Base-by-base conservation (phyloP, 225 moss, liverwort and hornwort genomes). In the Thuidium tamariscinum region DNA sequence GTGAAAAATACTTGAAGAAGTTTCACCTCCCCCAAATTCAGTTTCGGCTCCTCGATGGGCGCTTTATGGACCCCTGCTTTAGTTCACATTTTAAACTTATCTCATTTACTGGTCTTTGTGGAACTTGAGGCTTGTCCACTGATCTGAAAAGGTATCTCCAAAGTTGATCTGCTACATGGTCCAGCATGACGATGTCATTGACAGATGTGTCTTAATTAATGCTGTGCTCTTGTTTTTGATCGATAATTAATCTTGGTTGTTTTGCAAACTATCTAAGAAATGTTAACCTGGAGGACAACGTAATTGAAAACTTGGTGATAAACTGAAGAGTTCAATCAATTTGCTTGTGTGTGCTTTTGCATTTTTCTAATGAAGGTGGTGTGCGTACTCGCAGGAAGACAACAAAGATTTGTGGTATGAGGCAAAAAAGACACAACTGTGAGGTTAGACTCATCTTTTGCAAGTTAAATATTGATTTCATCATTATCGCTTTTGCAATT, bases 381-480 rank as follows among this genome's bases (percentile, higher is more conserved):
- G 66, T 70, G 36, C 23, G 32, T 64, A 78, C 86, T 77, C 84
- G 69, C 91, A 98, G 94, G 97, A 94, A 85, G 95, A 95, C 22
- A 51, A 21, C 3, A 21, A 49, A 51, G 51, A 74, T n/a, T 72
- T 91, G 82, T 98, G 93, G 92, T 88, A 92, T 70, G 95, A 96
- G 82, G 92, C 92, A 46, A 22, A 97, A 95, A 88, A 94, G 32
- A 89, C 90, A 89, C 54, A 91, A 51, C 83, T 92, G 95, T 83
- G 96, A 98, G 94, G 94, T 51, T 51, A 51, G 87, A 91, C 26
- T 79, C 54, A 48, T 85, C 77, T 75, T 85, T 49, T 22, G 36
- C 64, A 42, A 48, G 48, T 57, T 62, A 2, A 23, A 22, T 77
- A n/a, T 81, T 52, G 18, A 60, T 69, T 15, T 1, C 19, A 46